These are phyloP conservation scores for Claviceps paspali DNA, from an alignment of 2,329 filamentous ascomycete species.

Conservation along the genomic window DNA sequence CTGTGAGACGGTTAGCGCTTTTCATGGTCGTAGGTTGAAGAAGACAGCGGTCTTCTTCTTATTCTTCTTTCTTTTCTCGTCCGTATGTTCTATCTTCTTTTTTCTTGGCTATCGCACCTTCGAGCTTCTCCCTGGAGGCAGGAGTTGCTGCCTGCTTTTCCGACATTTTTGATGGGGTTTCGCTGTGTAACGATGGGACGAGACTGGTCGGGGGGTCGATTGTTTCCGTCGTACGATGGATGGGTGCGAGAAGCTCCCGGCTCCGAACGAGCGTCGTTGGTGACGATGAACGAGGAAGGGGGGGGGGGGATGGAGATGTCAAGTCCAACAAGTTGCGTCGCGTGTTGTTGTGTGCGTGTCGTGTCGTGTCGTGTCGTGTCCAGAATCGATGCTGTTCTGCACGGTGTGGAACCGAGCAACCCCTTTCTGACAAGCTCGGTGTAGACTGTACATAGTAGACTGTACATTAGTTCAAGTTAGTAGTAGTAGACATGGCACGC, in stretches of 20 bases:
- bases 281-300: neutral
- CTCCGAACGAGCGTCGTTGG: neutral
- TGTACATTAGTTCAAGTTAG: too few species aligned
- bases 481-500: neutral
- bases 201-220: neutral
- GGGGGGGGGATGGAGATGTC: neutral
- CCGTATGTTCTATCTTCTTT: neutral
- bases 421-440: conserved; percentile 2
- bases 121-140: conserved; percentile 57
- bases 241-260: neutral
- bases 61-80: neutral
- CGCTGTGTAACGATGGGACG: neutral
- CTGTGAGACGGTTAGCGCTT: conserved; percentile 30
- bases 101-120: conserved; percentile 35
- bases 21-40: neutral
- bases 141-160: conserved; percentile 27
- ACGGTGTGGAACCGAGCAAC: neutral
- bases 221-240: neutral
- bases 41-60: neutral
- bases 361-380: neutral
- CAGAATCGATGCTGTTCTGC: neutral
- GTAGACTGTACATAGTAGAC: too few species aligned
- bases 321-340: neutral
- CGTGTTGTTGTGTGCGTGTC: neutral
- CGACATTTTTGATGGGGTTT: conserved; percentile 15